These are phyloP conservation scores for Neurospora pannonica DNA, from an alignment of 495 filamentous ascomycete genomes.

Conservation along the genomic window DNA sequence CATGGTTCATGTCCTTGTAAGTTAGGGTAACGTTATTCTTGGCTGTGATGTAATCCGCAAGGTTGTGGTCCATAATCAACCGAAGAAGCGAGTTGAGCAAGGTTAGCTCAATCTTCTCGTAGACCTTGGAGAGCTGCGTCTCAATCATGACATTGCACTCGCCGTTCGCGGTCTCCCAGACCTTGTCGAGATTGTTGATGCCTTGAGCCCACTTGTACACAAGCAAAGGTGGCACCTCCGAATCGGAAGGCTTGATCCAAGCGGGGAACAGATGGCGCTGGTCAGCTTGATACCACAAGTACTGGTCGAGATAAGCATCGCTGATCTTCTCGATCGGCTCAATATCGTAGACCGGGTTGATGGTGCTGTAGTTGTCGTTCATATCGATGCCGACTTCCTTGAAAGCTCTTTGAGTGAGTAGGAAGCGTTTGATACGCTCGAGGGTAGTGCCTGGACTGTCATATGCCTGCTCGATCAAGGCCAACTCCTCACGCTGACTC, in stretches of 20 bases:
- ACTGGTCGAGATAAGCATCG: conserved; percentile 97
- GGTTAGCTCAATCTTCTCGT: conserved; percentile 98
- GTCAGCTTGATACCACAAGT: conserved; percentile 98
- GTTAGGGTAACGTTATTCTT: conserved; percentile 99
- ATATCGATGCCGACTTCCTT: conserved; percentile 99
- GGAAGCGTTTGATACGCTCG: conserved; percentile 93
- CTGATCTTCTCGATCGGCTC: conserved; percentile 99
- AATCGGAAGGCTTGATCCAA: conserved; percentile 99
- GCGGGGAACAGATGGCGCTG: conserved; percentile 96
- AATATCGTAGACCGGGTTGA: conserved; percentile 98
- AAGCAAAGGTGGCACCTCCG: conserved; percentile 92
- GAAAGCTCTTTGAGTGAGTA: conserved; percentile 94
- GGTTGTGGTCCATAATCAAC: conserved; percentile 98
- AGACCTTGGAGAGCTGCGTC: conserved; percentile 95
- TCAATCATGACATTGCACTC: conserved; percentile 99
- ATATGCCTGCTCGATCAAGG: conserved; percentile 96
- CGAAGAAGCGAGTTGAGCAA: conserved; percentile 86
- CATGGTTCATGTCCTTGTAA: conserved; percentile 99
- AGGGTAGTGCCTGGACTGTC: conserved; percentile 95
- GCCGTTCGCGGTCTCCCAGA: conserved; percentile 91
- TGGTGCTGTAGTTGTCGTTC: conserved; percentile 99
- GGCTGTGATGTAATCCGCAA: conserved; percentile 97
- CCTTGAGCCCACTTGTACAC: conserved; percentile 99
- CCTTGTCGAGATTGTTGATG: conserved; percentile 96
- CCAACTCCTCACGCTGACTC: conserved; percentile 93